Evolutionary conservation across 108 stramenopile genomes (phyloP), one percentile per base, ranked within the genome.

Genomic region (Fragilaria radians): DNA sequence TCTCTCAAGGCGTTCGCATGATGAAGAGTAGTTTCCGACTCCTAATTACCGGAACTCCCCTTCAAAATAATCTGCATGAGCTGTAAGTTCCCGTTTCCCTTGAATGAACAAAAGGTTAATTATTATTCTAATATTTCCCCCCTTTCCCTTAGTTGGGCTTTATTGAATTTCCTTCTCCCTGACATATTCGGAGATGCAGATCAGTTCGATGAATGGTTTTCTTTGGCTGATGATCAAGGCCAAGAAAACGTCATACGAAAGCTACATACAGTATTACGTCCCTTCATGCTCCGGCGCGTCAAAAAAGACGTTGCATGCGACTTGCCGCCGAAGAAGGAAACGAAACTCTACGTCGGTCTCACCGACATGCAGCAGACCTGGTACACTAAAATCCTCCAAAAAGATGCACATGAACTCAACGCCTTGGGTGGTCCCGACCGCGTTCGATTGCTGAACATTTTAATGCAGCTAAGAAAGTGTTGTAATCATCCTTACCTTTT

Each of bases 401-500:
- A 96, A 78, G 96, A 97, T 72, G 89, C 94, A 21, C 84, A 81
- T 34, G 91, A 95, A 59, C 70, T 97, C 5, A 96, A 96, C 72
- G 85, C 81, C 57, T 56, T 94, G 36, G 91, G 94, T 27, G 98
- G 98, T 19, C 95, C 96, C n/a, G 89, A 90, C 62, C 74, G 85
- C 28, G 80, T 82, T 14, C 83, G 95, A 25, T 78, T 99, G 52
- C 76, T 95, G 66, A 99, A 99, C 67, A 78, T 97, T 33, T 81
- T 99, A 65, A 99, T 99, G 98, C 92, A 93, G 59, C 89, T 99
- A 27, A 77, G 96, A 11, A 99, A 99, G 79, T 95, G 96, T 5
- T 99, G 98, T 77, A 99, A 99, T 70, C 98, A 99, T 82, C 98
- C 98, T 0, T 99, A 99, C 75, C 85, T 99, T 5, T 99, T 99